Percentiles rank a stretch among this genome's conserved stretches.
These are phyloP conservation scores for Naegleria fowleri DNA, from an alignment of 208 protist species.

Conservation along the genomic window DNA sequence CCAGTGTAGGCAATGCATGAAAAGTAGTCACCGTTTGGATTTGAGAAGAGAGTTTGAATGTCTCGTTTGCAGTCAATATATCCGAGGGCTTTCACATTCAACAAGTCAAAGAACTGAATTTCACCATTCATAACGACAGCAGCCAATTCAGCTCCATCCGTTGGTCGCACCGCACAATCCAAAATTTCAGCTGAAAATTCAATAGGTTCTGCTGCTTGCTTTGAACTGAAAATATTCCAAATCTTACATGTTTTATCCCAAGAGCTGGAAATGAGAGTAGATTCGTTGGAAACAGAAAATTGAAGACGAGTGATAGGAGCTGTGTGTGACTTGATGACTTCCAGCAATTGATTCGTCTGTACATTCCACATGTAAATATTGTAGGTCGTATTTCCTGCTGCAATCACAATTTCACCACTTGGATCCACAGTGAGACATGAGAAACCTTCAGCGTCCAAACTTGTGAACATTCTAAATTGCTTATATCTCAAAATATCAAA, in stretches of 20 bases:
- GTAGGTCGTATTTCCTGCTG: not conserved
- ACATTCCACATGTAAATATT: constrained; percentile 34
- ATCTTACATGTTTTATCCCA: constrained; percentile 31
- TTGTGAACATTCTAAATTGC: constrained; percentile 27
- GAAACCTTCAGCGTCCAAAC: not conserved
- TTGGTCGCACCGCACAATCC: not conserved
- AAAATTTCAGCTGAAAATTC: constrained; percentile 26
- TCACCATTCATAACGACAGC: not conserved
- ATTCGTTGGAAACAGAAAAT: not conserved
- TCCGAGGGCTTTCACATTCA: not conserved
- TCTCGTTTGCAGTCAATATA: not conserved
- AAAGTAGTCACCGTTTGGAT: not conserved
- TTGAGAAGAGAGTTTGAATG: not conserved
- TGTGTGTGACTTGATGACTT: constrained; percentile 30
- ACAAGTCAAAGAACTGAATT: constrained; percentile 20
- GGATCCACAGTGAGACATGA: not conserved
- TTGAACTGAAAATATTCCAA: constrained; percentile 33
- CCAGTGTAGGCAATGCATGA: not conserved
- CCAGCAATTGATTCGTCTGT: constrained; percentile 36
- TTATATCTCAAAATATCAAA: constrained; percentile 31
- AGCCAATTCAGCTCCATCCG: constrained; percentile 8
- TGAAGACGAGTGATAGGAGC: constrained; percentile 18
- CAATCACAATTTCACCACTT: constrained; percentile 22
- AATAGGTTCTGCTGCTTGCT: not conserved
- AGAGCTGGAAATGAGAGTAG: not conserved